Evolutionary conservation across 2,329 filamentous ascomycete species (phyloP), one percentile per base, ranked within the genome.

Genomic region (Colletotrichum falcatum): DNA sequence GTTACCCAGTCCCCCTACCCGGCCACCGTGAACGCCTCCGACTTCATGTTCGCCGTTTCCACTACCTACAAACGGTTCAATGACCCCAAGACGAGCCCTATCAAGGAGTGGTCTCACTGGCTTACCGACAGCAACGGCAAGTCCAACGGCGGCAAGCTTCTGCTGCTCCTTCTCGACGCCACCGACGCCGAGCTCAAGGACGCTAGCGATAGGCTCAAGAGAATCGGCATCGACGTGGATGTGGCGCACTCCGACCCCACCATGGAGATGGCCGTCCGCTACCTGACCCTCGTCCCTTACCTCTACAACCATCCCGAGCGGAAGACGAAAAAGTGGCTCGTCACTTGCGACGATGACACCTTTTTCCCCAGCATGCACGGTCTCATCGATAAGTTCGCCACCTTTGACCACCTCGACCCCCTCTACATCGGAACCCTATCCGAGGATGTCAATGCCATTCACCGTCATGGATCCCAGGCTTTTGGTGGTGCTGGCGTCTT

Each of bases 401-500:
- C 82, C 5, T 88, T 86, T 74, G 86, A 91, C 73, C 79, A 86
- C 68, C 81, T 78, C 1, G 79, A 83, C 56, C 82, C 85, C 69
- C 84, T 88, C 75, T 91, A 91, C 75, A 83, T 91, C 54, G 89
- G 89, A 53, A 88, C 87, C 6, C 77, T 91, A 18, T 90, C 89
- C 0, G 89, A 91, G 77, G 88, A 90, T 74, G 82, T 88, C 20
- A 85, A 87, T 66, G 88, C 89, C 67, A 82, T 91, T 37, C 85
- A 86, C 60, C 83, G 86, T 18, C 89, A 90, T 72, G 89, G 89
- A 14, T 86, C 89, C 6, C 89, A 91, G 77, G 89, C 88, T 30
- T 91, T 89, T 72, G 89, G 89, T 71, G 89, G 89, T 73, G 89
- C 86, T 2, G 89, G 89, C 64, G 87, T 91, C 65, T 91, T 91